Percentiles rank a stretch among this genome's conserved stretches.
Conservation (phyloP, 257 asterid species). For the Nicotiana sylvestris region DNA sequence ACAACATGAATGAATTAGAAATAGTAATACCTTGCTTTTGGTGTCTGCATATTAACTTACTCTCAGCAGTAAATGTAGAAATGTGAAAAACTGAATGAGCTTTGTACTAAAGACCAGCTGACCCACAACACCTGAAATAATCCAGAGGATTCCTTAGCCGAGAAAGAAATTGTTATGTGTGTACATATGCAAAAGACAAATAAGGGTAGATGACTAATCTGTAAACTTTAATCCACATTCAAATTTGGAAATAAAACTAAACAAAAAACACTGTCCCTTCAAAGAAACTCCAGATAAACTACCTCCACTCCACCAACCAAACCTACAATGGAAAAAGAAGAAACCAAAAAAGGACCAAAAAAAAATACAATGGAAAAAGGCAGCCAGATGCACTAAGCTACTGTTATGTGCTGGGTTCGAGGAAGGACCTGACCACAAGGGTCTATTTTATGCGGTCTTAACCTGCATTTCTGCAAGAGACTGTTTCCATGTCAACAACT, state of each 20-base stretch:
- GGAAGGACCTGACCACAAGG: too few species aligned
- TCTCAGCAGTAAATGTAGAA: constrained; percentile 27
- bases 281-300: constrained; percentile 72
- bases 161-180: constrained; percentile 16
- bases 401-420: too few species aligned
- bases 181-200: constrained; percentile 22
- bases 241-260: constrained; percentile 25
- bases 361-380: constrained; percentile 12
- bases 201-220: constrained; percentile 17
- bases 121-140: constrained; percentile 50
- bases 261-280: constrained; percentile 58
- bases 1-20: background rate
- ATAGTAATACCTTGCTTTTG: constrained; percentile 66
- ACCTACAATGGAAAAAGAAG: constrained; percentile 32
- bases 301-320: constrained; percentile 93
- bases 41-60: constrained; percentile 60
- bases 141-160: constrained; percentile 35
- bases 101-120: constrained; percentile 45
- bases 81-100: constrained; percentile 17
- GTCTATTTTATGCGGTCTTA: too few species aligned
- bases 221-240: constrained; percentile 33
- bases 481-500: too few species aligned
- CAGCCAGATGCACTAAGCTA: too few species aligned
- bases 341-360: constrained; percentile 7
- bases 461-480: too few species aligned